Conservation (phyloP, 352 stramenopile species). For the Thraustochytrium sp. region DNA sequence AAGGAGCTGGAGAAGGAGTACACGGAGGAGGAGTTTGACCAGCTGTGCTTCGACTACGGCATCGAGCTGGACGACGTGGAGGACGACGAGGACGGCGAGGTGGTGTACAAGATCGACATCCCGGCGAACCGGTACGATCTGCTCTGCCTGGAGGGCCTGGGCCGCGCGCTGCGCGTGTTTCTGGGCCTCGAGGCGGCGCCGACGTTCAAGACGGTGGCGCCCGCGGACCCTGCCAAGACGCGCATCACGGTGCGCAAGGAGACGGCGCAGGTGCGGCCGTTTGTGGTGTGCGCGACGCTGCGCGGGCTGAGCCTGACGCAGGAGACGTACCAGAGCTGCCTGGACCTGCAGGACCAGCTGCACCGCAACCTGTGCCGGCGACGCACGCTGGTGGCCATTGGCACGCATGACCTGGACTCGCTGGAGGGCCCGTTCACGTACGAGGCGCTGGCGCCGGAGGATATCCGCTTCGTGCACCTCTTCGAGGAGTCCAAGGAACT, state of each 20-base stretch:
- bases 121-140: constrained; percentile 99
- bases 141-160: constrained; percentile 96
- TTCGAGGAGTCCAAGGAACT: constrained; percentile 77
- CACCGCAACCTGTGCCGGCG: constrained; percentile 99
- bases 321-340: constrained; percentile 96
- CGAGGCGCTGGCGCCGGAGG: constrained; percentile 77
- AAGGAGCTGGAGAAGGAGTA: constrained; percentile 89
- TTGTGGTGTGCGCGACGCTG: constrained; percentile 94
- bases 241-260: constrained; percentile 75
- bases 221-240: constrained; percentile 60
- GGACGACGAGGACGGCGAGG: constrained; percentile 69
- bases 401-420: constrained; percentile 96
- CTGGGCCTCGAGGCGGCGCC: constrained; percentile 87
- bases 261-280: constrained; percentile 84
- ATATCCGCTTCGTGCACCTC: constrained; percentile 92
- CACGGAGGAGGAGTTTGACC: constrained; percentile 97
- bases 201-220: constrained; percentile 64
- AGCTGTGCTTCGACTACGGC: constrained; percentile 99
- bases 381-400: constrained; percentile 98
- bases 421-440: constrained; percentile 84
- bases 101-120: constrained; percentile 99
- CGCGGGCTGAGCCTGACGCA: constrained; percentile 90
- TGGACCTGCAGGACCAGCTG: constrained; percentile 99
- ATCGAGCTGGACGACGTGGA: constrained; percentile 95
- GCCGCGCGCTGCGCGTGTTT: constrained; percentile 91